phyloP scores from a whole-genome alignment of 495 filamentous ascomycete species.

The Aspergillus funiculosus region DNA sequence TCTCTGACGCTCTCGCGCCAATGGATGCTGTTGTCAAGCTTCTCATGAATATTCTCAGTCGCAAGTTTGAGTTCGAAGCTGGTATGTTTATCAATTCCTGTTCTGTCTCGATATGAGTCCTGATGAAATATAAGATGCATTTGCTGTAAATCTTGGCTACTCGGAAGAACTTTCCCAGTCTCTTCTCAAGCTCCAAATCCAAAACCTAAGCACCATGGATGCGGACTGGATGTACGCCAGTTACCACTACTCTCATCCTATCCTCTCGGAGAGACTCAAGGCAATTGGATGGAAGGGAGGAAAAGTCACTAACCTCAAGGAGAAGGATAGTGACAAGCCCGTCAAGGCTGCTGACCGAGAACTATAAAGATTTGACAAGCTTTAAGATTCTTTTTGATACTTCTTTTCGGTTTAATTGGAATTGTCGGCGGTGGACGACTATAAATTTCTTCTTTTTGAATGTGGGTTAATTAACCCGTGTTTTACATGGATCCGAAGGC shows the following conservation, averaged over 20 bases:
- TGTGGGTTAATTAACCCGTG: no score
- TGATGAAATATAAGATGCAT: constrained; percentile 51
- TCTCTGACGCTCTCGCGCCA: constrained; percentile 86
- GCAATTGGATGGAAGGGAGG: constrained; percentile 77
- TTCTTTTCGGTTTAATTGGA: no score
- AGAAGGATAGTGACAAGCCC: constrained; percentile 47
- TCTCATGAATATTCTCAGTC: constrained; percentile 90
- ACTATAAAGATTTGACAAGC: constrained; percentile 34
- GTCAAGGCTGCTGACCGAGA: constrained; percentile 54
- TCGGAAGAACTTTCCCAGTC: constrained; percentile 75
- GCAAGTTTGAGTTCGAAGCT: constrained; percentile 91
- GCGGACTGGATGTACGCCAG: constrained; percentile 96
- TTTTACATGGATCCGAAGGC: background rate
- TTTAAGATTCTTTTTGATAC: constrained; percentile 2
- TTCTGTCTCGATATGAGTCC: background rate
- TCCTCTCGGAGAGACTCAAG: constrained; percentile 85
- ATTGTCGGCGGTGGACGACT: no score
- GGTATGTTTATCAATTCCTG: constrained; percentile 44
- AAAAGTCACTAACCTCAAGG: constrained; percentile 47
- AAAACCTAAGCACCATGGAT: constrained; percentile 97
- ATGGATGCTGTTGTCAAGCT: constrained; percentile 91
- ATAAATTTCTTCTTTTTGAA: no score
- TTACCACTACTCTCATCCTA: constrained; percentile 97
- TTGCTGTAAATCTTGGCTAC: constrained; percentile 81
- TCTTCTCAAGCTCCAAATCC: constrained; percentile 94